phyloP scores from a whole-genome alignment of 148 eudicot species.

The Chenopodium quinoa region DNA sequence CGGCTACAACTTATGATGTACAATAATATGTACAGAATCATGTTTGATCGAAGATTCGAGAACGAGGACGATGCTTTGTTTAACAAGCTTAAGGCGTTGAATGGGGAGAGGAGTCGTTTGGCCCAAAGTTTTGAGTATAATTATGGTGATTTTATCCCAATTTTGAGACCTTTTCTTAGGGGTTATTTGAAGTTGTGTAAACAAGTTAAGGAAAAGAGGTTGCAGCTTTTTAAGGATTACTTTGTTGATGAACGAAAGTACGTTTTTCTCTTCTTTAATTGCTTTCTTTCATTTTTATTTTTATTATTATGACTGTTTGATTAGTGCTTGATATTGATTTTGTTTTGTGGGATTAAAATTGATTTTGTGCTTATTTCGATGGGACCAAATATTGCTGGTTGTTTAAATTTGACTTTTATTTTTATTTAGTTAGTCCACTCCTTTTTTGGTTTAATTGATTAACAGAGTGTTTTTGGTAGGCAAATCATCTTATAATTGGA shows the following conservation, averaged over 20 bases:
- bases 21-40: slow-evolving; percentile 72
- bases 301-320: background rate
- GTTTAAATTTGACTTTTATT: no score
- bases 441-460: no score
- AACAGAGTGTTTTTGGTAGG: no score
- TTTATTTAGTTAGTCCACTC: no score
- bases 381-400: no score
- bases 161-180: slow-evolving; percentile 74
- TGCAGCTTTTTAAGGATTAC: slow-evolving; percentile 71
- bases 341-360: no score
- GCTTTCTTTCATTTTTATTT: background rate
- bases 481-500: no score
- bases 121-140: slow-evolving; percentile 89
- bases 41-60: slow-evolving; percentile 74
- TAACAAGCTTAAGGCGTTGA: slow-evolving; percentile 62
- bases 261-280: slow-evolving; percentile 10
- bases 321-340: no score
- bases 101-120: slow-evolving; percentile 79
- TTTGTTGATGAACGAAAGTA: slow-evolving; percentile 82
- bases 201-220: slow-evolving; percentile 63
- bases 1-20: slow-evolving; percentile 78
- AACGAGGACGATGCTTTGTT: slow-evolving; percentile 62
- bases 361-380: no score
- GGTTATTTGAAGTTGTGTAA: slow-evolving; percentile 65
- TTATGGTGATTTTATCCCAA: slow-evolving; percentile 81